Evolutionary conservation across 2,329 filamentous ascomycete genomes (phyloP), one percentile per base, ranked within the genome.

Genomic region (Penicillium sp.): DNA sequence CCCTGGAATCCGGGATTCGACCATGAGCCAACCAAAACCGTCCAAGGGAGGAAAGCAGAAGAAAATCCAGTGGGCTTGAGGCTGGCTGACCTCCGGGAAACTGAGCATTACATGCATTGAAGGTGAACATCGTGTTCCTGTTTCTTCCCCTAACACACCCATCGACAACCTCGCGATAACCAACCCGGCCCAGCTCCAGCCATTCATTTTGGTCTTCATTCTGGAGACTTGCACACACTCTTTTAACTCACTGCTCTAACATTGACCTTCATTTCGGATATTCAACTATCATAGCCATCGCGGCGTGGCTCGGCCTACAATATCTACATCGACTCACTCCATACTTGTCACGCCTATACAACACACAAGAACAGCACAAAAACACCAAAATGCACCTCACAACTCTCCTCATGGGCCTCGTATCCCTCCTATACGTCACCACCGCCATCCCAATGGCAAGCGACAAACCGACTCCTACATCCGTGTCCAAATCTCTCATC

Each of bases 121-220:
- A 32, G 42, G 29, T 44, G 18, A 37, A 43, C 22, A 8, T 40
- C 13, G 24, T 32, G 18, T 31, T 38, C 37, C 20, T 22, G 26
- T 39, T 31, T 38, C 24, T 50, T 40, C n/a, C 37, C 34, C 26
- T 37, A 53, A 55, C 59, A 48, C 32, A 5, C n/a, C 29, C 22
- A 48, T 4, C 44, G 26, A 53, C 56, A 45, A 50, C 37, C 35
- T 46, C 40, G 18, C 32, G 13, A 47, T 32, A 38, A 32, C 22
- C 32, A 55, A 55, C 51, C 14, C 18, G 44, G 55, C 42, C 59
- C 47, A 61, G 54, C 57, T 61, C 59, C 43, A 49, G 55, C 59
- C 63, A 45, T 56, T 63, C 62, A 10, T 63, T 65, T 58, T 16
- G 32, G 31, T 20, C 40, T 45, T 32, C 7, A 16, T 31, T 35